Evolutionary conservation across 768 basidiomycete genomes (phyloP).

Genomic region (Cyathus striatus): DNA sequence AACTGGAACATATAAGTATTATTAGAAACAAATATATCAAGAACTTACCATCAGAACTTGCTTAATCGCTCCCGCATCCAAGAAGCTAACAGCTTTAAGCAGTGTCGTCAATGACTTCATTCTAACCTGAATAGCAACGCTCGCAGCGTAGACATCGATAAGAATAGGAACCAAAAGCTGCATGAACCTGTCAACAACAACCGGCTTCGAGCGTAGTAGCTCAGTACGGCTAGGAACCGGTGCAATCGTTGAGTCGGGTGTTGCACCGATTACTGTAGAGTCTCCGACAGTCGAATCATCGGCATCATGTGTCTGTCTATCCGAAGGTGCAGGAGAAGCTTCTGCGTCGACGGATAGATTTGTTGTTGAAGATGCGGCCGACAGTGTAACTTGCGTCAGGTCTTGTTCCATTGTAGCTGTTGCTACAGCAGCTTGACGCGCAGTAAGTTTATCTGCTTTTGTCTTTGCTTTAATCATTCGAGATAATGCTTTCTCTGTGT

Average conservation of each 20-base stretch:
- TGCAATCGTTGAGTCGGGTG: no score
- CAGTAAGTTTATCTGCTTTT: constrained; percentile 74
- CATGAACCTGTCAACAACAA: constrained; percentile 83
- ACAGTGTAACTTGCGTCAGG: constrained; percentile 14
- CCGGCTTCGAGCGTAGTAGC: constrained; percentile 66
- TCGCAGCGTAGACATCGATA: constrained; percentile 99
- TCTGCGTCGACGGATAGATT: constrained; percentile 20
- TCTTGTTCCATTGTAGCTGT: constrained; percentile 14
- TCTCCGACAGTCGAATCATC: constrained; percentile 35
- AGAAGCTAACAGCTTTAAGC: constrained; percentile 87
- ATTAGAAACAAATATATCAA: neutral
- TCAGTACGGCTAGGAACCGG: no score
- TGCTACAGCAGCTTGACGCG: constrained; percentile 47
- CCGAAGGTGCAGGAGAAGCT: constrained; percentile 18
- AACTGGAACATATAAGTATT: constrained; percentile 41
- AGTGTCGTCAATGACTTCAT: constrained; percentile 85
- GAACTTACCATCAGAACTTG: constrained; percentile 69
- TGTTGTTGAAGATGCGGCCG: constrained; percentile 19
- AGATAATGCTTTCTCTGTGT: constrained; percentile 80
- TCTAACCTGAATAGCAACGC: constrained; percentile 82
- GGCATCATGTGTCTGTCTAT: constrained; percentile 29
- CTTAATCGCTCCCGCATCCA: constrained; percentile 71
- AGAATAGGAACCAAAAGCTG: constrained; percentile 87
- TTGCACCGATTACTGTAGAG: constrained; percentile 25
- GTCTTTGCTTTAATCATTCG: constrained; percentile 78